These are phyloP conservation scores for Monotropa hypopitys DNA, from an alignment of 179 eudicot genomes.

Conservation along the genomic window DNA sequence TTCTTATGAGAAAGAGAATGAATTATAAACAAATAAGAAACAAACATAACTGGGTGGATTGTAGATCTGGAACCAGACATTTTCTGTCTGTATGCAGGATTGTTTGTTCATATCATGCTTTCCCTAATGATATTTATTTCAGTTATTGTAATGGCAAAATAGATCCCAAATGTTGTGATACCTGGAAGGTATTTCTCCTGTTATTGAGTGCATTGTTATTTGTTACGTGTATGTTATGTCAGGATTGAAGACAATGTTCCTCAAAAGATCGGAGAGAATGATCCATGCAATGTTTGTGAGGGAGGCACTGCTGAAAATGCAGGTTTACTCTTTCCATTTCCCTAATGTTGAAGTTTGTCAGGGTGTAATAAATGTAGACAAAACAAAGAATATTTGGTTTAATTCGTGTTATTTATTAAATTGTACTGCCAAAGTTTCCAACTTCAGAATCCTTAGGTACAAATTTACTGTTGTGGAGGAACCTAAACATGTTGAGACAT, in stretches of 20 bases:
- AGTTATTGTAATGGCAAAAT: background rate
- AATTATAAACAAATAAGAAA: background rate
- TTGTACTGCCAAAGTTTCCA: background rate
- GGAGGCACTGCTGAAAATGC: constrained; percentile 14
- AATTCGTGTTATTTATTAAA: background rate
- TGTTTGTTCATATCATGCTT: background rate
- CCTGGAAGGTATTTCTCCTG: background rate
- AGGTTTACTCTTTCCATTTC: constrained; percentile 18
- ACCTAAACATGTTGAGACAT: background rate
- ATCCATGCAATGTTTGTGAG: constrained; percentile 16
- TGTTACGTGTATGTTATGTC: constrained; percentile 10
- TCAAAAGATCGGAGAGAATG: constrained; percentile 9
- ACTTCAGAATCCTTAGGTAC: background rate
- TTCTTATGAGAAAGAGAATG: background rate
- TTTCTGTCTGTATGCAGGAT: background rate
- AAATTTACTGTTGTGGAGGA: background rate
- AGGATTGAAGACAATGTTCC: constrained; percentile 23
- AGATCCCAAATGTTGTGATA: background rate
- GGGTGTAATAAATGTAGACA: background rate
- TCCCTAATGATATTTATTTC: background rate
- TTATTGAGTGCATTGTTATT: background rate
- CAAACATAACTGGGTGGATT: background rate
- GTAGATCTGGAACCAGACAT: background rate
- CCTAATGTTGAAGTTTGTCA: background rate
- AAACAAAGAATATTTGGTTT: background rate